Evolutionary conservation across 2,329 filamentous ascomycete genomes (phyloP).

Genomic region (Cordyceps cicadae): DNA sequence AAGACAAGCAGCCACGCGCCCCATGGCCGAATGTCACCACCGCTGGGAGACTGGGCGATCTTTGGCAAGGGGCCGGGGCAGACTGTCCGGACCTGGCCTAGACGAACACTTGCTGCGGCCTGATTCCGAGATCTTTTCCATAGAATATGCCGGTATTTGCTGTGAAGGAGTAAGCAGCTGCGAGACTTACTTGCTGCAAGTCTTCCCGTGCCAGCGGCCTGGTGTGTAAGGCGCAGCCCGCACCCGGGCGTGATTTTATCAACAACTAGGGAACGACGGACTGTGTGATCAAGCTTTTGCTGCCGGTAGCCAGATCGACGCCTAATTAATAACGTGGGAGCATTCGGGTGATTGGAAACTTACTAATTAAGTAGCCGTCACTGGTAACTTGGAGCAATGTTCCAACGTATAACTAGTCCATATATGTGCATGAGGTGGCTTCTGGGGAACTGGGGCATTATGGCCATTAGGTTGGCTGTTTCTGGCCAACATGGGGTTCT

Average conservation of each 20-base stretch:
- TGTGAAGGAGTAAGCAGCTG: background rate
- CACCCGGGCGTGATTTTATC: background rate
- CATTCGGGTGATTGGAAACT: too few relatives aligned
- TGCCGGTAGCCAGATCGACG: background rate
- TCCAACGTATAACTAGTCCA: too few relatives aligned
- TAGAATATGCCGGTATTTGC: background rate
- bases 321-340: too few relatives aligned
- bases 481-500: too few relatives aligned
- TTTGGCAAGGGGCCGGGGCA: background rate
- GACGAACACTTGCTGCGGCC: background rate
- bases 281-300: background rate
- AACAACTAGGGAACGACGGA: background rate
- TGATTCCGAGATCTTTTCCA: background rate
- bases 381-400: too few relatives aligned
- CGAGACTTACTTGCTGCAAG: background rate
- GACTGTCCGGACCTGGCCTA: background rate
- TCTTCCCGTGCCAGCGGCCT: background rate
- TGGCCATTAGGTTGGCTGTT: too few relatives aligned
- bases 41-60: background rate
- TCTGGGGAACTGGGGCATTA: too few relatives aligned
- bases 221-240: background rate
- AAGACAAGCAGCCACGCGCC: background rate
- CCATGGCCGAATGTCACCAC: background rate
- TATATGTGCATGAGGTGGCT: too few relatives aligned
- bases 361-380: too few relatives aligned